A percentile compares a stretch with the other conserved stretches of the same genome.
phyloP scores from a whole-genome alignment of 305 asterid genomes.

The Nicotiana rustica region DNA sequence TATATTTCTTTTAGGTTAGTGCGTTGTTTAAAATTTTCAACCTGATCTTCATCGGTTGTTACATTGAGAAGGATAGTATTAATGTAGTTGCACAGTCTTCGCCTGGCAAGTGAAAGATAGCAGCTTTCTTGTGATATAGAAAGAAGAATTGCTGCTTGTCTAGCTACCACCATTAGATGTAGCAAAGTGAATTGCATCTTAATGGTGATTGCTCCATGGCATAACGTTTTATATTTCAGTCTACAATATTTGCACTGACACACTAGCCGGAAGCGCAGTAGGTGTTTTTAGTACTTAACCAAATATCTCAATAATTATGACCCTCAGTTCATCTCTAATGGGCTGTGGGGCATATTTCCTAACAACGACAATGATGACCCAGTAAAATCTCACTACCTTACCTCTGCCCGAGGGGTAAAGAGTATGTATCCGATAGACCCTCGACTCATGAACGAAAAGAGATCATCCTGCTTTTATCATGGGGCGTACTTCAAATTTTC shows the following conservation, averaged over 20 bases:
- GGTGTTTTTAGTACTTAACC: not conserved
- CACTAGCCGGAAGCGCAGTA: not conserved
- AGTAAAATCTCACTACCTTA: no score
- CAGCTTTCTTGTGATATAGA: slow-evolving; percentile 28
- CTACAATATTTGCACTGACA: not conserved
- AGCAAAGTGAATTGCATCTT: not conserved
- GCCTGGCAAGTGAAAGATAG: slow-evolving; percentile 13
- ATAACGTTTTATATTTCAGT: not conserved
- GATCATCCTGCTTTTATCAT: no score
- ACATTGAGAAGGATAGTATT: slow-evolving; percentile 25
- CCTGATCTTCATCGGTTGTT: slow-evolving; percentile 24
- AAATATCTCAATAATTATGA: not conserved
- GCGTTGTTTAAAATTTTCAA: slow-evolving; percentile 20
- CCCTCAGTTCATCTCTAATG: not conserved
- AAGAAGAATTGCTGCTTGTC: not conserved
- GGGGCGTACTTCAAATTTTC: not conserved
- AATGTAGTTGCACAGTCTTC: slow-evolving; percentile 25
- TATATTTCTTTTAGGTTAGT: slow-evolving; percentile 49
- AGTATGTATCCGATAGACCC: no score
- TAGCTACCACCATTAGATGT: slow-evolving; percentile 13
- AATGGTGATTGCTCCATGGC: not conserved
- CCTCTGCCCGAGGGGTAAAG: no score
- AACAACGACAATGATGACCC: no score
- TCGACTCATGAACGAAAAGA: no score
- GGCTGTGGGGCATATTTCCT: not conserved